Evolutionary conservation across 768 basidiomycete species (phyloP), one percentile per base, ranked within the genome.

Genomic region (Asterophora parasitica): DNA sequence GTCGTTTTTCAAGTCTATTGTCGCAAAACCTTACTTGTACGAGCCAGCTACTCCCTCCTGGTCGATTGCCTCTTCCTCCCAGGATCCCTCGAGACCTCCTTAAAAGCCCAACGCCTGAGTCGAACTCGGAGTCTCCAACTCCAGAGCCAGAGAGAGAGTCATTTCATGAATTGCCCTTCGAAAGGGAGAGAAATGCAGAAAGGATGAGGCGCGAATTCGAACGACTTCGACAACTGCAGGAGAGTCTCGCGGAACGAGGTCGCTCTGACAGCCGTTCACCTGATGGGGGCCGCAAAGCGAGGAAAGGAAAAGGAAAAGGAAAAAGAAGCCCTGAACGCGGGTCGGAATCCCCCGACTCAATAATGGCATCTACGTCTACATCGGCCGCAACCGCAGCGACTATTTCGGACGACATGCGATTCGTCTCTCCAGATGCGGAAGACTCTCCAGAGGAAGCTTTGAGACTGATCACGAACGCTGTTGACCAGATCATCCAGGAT

Each of bases 401-500:
- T 12, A 16, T 17, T 8, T 16, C 13, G 23, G 6, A 23, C 33
- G 23, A 23, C 15, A 43, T 34, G 11, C 30, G 54, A 31, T 65
- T 64, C 28, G 61, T 65, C 20, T 65, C 69, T 12, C 66, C 67
- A 6, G 49, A 52, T 26, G 50, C 60, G 6, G 65, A 67, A 20
- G 72, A 69, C 30, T 63, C 67, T 4, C 60, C 58, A 19, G 73
- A 73, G 16, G 64, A 72, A 41, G 58, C 70, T 34, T 67, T 77
- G 49, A 67, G 70, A 13, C 61, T 65, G 26, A 69, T 83, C 37
- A 60, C 62, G 12, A 63, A 64, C 40, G 72, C 73, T 47, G 70
- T 82, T n/a, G 68, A 73, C 37, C 43, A 61, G 7, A 49, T 69
- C 11, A 58, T 85, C 10, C 67, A 71, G 49, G 61, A 72, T 26